phyloP scores from a whole-genome alignment of 192 early-diverging fungal genomes.

The Gigaspora rosea region DNA sequence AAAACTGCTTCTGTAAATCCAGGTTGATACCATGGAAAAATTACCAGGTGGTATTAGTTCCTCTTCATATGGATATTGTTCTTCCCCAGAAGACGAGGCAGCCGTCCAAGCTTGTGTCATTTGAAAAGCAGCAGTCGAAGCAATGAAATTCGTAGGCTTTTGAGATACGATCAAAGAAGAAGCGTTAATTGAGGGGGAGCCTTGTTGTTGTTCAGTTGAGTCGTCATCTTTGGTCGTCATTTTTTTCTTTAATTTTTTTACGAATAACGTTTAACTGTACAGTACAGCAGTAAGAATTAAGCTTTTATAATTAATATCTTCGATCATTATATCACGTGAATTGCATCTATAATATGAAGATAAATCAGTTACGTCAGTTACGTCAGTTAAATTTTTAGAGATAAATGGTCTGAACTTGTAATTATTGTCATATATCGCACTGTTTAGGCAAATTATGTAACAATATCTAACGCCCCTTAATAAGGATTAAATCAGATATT shows the following conservation, averaged over 20 bases:
- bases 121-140: not conserved
- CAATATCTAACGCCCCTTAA: too few relatives aligned
- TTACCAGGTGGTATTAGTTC: slow-evolving; percentile 88
- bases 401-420: too few relatives aligned
- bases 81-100: slow-evolving; percentile 34
- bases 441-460: too few relatives aligned
- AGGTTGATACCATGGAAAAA: slow-evolving; percentile 93
- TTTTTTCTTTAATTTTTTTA: not conserved
- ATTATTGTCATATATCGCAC: too few relatives aligned
- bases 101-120: slow-evolving; percentile 8
- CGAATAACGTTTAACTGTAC: too few relatives aligned
- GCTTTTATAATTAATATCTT: too few relatives aligned
- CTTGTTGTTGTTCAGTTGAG: not conserved
- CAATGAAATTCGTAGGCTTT: not conserved
- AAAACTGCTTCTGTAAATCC: slow-evolving; percentile 93
- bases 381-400: too few relatives aligned
- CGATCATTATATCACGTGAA: too few relatives aligned
- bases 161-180: not conserved
- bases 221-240: slow-evolving; percentile 2
- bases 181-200: not conserved
- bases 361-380: too few relatives aligned
- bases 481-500: too few relatives aligned
- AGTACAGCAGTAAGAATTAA: too few relatives aligned
- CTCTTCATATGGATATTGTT: slow-evolving; percentile 51
- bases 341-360: too few relatives aligned